Evolutionary conservation across 1,139 yeast genomes (phyloP).

Genomic region (Komagataea norvegica): DNA sequence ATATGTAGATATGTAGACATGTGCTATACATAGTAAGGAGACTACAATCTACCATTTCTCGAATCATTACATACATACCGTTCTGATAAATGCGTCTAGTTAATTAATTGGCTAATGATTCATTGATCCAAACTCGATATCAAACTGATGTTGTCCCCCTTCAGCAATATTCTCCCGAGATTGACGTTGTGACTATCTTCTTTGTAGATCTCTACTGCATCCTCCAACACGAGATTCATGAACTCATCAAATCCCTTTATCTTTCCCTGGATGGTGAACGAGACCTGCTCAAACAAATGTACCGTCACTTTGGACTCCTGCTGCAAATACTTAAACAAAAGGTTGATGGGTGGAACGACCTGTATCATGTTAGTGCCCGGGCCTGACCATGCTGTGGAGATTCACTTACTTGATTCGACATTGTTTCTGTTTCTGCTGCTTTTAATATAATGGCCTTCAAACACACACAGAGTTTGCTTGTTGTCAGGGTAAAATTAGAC

Average conservation of each 20-base stretch:
- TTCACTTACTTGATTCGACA: conserved; percentile 9
- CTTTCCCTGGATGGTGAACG: conserved; percentile 73
- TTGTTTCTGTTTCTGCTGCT: not conserved
- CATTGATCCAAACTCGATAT: conserved; percentile 41
- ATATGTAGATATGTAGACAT: too few species aligned
- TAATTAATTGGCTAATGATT: too few species aligned
- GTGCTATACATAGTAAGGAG: too few species aligned
- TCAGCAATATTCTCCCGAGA: conserved; percentile 63
- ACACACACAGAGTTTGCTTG: too few species aligned
- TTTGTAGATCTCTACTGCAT: conserved; percentile 63
- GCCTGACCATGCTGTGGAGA: not conserved
- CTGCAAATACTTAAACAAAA: conserved; percentile 81
- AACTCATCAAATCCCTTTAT: conserved; percentile 94
- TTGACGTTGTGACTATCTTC: conserved; percentile 40
- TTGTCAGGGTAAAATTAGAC: conserved; percentile 2
- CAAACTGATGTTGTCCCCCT: conserved; percentile 91
- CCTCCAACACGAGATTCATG: conserved; percentile 93
- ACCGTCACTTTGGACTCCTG: conserved; percentile 74
- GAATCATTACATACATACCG: too few species aligned
- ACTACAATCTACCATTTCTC: too few species aligned
- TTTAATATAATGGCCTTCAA: not conserved
- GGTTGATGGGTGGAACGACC: conserved; percentile 87
- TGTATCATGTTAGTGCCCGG: too few species aligned
- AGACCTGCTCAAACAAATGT: conserved; percentile 86
- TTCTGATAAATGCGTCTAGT: too few species aligned